Conservation (phyloP, 257 asterid genomes). For the Solanum chmielewskii region DNA sequence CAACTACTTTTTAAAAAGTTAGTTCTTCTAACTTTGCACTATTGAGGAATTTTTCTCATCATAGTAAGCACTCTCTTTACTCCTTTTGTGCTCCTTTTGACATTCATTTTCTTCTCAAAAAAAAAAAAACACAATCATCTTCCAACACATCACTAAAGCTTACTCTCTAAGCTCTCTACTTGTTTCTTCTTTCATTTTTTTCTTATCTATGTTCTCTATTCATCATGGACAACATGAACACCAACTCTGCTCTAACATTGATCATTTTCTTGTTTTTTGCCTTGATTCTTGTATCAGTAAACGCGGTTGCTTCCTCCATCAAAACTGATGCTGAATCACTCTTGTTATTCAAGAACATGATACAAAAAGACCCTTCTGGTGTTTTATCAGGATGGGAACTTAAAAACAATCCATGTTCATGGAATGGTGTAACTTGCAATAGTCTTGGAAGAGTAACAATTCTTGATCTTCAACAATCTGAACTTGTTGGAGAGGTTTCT, state of each 20-base stretch:
- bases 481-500: conserved; percentile 52
- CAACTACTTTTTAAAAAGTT: conserved; percentile 48
- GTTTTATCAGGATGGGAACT: conserved; percentile 54
- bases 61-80: conserved; percentile 30
- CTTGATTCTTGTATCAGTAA: conserved; percentile 7
- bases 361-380: conserved; percentile 44
- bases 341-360: conserved; percentile 71
- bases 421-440: conserved; percentile 62
- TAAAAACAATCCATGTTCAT: conserved; percentile 48
- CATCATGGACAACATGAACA: conserved; percentile 22
- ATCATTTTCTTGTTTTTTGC: conserved; percentile 4
- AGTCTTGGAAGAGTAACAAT: conserved; percentile 38
- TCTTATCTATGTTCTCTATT: not conserved
- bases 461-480: conserved; percentile 64
- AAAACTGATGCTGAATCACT: conserved; percentile 64
- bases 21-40: conserved; percentile 33
- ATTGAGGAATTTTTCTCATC: conserved; percentile 30
- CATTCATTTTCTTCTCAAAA: not conserved
- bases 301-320: conserved; percentile 7
- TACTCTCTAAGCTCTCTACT: conserved; percentile 1
- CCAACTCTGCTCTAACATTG: not conserved
- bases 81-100: conserved; percentile 8
- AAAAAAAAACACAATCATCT: not conserved
- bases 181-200: not conserved
- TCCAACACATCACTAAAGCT: not conserved